These are phyloP conservation scores for Begonia loranthoides DNA, from an alignment of 306 rosid genomes.

Conservation along the genomic window DNA sequence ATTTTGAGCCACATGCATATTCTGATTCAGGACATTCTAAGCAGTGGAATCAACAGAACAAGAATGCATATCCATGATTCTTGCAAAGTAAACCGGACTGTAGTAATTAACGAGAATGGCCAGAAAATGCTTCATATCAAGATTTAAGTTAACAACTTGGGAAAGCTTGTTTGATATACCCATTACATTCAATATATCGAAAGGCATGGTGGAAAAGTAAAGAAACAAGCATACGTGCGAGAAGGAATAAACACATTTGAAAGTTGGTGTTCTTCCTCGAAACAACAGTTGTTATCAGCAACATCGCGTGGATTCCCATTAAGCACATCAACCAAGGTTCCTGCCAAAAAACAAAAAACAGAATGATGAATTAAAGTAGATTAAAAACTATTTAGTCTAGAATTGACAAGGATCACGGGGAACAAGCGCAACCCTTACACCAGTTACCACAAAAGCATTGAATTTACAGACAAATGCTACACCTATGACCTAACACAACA, in stretches of 20 bases:
- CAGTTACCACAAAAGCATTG: not conserved
- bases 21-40: too few species aligned
- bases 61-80: too few species aligned
- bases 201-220: not conserved
- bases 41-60: too few species aligned
- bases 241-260: conserved; percentile 74
- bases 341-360: conserved; percentile 22
- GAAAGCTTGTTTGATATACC: too few species aligned
- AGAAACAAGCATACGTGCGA: conserved; percentile 41
- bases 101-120: too few species aligned
- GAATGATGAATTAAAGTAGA: not conserved
- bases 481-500: too few species aligned
- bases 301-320: conserved; percentile 31
- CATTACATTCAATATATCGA: too few species aligned
- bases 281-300: conserved; percentile 34
- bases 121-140: too few species aligned
- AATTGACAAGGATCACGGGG: not conserved
- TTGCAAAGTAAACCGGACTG: too few species aligned
- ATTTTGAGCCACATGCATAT: too few species aligned
- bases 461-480: too few species aligned
- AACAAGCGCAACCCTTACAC: not conserved
- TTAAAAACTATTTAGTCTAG: not conserved
- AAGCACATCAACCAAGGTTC: conserved; percentile 79
- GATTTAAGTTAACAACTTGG: too few species aligned
- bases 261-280: conserved; percentile 72